Evolutionary conservation across 2,329 filamentous ascomycete genomes (phyloP).

Genomic region (Dryadomyces quercivorus): DNA sequence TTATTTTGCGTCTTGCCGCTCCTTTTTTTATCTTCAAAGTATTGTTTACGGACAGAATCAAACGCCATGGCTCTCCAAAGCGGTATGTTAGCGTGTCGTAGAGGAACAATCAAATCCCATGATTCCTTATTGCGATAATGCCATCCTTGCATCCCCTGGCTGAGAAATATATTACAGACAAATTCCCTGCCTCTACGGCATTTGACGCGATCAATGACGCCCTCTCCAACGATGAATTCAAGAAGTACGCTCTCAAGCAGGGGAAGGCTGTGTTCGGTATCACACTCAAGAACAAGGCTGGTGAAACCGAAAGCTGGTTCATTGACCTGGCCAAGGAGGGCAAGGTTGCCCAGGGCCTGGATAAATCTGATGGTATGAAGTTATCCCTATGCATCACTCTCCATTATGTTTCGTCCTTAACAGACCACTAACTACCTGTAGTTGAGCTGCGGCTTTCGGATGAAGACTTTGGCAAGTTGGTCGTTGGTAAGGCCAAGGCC

Average conservation of each 20-base stretch:
- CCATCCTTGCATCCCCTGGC: not conserved
- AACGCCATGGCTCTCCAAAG: conserved; percentile 9
- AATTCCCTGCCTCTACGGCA: conserved; percentile 79
- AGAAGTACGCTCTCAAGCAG: conserved; percentile 74
- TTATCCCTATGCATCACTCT: too few relatives aligned
- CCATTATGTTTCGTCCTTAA: not conserved
- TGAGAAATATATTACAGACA: conserved; percentile 34
- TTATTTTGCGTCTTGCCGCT: too few relatives aligned
- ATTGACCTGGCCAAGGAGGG: conserved; percentile 91
- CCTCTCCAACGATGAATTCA: conserved; percentile 60
- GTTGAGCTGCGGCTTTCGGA: conserved; percentile 82
- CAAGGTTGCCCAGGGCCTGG: conserved; percentile 62
- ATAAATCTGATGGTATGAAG: conserved; percentile 70
- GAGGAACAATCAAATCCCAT: too few relatives aligned
- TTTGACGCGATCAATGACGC: conserved; percentile 78
- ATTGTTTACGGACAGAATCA: not conserved
- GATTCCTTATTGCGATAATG: not conserved
- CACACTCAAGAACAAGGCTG: conserved; percentile 75
- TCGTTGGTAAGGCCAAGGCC: conserved; percentile 80
- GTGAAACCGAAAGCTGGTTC: conserved; percentile 78
- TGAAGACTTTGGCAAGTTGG: conserved; percentile 72
- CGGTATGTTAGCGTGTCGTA: conserved; percentile 3
- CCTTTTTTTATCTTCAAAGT: not conserved
- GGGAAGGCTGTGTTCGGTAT: conserved; percentile 84
- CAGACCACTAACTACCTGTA: conserved; percentile 20